Evolutionary conservation across 441 rosid species (phyloP).

Genomic region (Raphanus hybrid): DNA sequence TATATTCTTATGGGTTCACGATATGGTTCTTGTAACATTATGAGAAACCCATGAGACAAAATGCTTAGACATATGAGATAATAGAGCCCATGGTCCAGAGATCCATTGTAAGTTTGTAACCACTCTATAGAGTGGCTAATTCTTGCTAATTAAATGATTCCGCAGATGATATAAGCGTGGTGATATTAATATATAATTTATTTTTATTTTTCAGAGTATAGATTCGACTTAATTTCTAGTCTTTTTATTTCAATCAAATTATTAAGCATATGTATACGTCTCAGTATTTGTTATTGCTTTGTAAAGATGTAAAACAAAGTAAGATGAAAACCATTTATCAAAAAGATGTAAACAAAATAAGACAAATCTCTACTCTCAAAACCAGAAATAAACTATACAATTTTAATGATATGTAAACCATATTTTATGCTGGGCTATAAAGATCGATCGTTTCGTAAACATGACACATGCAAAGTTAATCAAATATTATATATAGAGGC

Average conservation of each 20-base stretch:
- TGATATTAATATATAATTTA: background rate
- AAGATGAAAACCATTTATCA: background rate
- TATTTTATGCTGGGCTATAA: background rate
- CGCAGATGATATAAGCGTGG: background rate
- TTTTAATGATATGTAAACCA: background rate
- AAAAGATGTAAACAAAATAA: background rate
- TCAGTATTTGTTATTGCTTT: background rate
- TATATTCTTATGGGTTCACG: constrained; percentile 7
- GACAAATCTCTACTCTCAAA: background rate
- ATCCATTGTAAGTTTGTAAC: background rate
- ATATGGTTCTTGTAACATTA: background rate
- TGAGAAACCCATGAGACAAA: constrained; percentile 6
- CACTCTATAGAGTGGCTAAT: background rate
- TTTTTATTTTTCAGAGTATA: background rate
- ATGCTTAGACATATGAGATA: background rate
- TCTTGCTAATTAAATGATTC: background rate
- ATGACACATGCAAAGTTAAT: constrained; percentile 22
- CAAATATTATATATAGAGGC: background rate
- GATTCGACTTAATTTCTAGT: background rate
- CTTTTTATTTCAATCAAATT: background rate
- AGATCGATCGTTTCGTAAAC: constrained; percentile 5
- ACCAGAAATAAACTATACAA: background rate
- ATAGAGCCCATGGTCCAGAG: background rate
- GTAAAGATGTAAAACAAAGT: background rate
- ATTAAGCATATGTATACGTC: background rate